Percentiles rank a stretch among this genome's conserved stretches.
Evolutionary conservation across 1,284 basidiomycete genomes (phyloP).

Genomic region (Irpex sp.): DNA sequence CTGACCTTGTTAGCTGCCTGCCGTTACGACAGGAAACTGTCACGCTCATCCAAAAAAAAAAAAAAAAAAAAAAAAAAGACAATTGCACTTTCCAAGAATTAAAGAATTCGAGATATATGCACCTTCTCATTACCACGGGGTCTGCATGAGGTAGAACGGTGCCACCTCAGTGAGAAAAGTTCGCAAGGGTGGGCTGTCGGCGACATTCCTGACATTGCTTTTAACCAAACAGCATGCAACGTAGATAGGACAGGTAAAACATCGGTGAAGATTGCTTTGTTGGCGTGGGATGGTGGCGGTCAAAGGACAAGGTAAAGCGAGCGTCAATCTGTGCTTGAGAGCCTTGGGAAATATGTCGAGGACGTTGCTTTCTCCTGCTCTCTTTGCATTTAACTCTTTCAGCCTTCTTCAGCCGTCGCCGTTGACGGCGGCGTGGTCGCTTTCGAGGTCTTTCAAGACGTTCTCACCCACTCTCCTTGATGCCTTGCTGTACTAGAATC

Average conservation of each 20-base stretch:
- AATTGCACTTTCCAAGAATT: not conserved
- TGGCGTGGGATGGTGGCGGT: not conserved
- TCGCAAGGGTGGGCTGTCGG: not conserved
- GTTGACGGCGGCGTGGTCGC: constrained; percentile 19
- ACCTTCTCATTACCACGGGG: not conserved
- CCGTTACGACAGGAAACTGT: too few species aligned
- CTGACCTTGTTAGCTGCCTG: too few species aligned
- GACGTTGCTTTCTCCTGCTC: constrained; percentile 2
- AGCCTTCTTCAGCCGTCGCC: constrained; percentile 8
- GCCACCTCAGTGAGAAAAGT: not conserved
- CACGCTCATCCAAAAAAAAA: not conserved
- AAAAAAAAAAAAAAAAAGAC: not conserved
- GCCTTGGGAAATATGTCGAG: constrained; percentile 4
- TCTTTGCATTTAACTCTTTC: constrained; percentile 1
- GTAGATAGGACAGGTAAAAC: not conserved
- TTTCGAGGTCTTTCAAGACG: constrained; percentile 9
- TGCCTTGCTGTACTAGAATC: constrained; percentile 20
- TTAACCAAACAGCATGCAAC: not conserved
- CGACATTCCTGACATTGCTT: not conserved
- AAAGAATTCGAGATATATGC: not conserved
- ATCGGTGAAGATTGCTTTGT: not conserved
- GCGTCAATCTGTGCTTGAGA: not conserved
- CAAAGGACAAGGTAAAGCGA: not conserved
- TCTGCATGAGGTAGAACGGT: not conserved
- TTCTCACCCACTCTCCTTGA: constrained; percentile 22